Conservation (phyloP, 768 basidiomycete genomes). For the Steccherinum ochraceum region DNA sequence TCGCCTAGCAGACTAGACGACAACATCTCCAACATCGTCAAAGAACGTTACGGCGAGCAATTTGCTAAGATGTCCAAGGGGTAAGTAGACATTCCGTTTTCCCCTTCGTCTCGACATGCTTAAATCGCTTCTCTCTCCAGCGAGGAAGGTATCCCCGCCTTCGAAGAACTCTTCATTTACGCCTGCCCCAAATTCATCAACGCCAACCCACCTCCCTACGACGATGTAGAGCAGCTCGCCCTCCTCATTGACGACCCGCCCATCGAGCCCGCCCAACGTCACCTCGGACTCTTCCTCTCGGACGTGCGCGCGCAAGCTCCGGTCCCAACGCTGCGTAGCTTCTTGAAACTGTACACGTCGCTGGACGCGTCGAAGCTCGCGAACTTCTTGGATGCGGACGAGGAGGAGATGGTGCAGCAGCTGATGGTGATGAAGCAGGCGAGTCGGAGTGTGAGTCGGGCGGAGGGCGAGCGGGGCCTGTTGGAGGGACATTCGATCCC, state of each 20-base stretch:
- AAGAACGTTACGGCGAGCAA: slow-evolving; percentile 93
- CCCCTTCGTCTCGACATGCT: background rate
- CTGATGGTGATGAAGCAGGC: slow-evolving; percentile 95
- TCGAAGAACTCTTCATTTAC: slow-evolving; percentile 89
- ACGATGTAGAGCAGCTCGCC: slow-evolving; percentile 61
- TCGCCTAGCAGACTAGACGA: slow-evolving; percentile 92
- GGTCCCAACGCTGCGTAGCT: slow-evolving; percentile 81
- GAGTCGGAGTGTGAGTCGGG: slow-evolving; percentile 66
- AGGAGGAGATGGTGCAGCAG: slow-evolving; percentile 93
- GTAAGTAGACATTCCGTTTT: slow-evolving; percentile 36
- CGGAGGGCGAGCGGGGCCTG: slow-evolving; percentile 43
- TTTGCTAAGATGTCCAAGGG: slow-evolving; percentile 79
- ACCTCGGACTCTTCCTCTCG: slow-evolving; percentile 77
- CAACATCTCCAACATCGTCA: slow-evolving; percentile 87
- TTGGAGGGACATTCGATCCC: slow-evolving; percentile 83
- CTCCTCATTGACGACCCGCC: slow-evolving; percentile 31
- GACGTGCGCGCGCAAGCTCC: slow-evolving; percentile 72
- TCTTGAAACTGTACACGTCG: slow-evolving; percentile 93
- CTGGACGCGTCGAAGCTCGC: slow-evolving; percentile 89
- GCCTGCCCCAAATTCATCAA: slow-evolving; percentile 97
- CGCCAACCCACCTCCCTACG: slow-evolving; percentile 92
- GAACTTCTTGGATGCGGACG: slow-evolving; percentile 84
- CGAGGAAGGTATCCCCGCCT: slow-evolving; percentile 70
- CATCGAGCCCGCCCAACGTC: slow-evolving; percentile 75
- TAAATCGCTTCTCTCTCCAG: slow-evolving; percentile 24